phyloP scores from a whole-genome alignment of 1,139 yeast genomes.

The Protomyces inundatus region DNA sequence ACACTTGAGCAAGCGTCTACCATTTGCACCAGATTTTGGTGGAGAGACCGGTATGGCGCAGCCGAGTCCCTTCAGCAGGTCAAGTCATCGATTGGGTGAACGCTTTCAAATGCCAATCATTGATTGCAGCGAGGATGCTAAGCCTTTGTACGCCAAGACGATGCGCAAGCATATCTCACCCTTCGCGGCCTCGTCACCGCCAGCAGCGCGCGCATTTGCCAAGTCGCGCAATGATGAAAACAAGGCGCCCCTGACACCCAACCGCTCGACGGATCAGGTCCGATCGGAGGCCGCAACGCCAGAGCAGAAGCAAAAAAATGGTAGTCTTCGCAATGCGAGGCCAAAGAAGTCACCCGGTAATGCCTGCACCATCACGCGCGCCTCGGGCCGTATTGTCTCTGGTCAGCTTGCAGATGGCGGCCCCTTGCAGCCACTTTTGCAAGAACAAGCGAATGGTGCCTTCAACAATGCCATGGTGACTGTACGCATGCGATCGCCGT shows the following conservation, averaged over 20 bases:
- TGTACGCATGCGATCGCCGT: background rate
- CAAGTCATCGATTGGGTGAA: background rate
- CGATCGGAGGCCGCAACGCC: background rate
- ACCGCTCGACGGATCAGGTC: background rate
- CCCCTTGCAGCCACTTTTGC: background rate
- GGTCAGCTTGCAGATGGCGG: background rate
- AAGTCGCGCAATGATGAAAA: background rate
- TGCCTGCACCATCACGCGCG: background rate
- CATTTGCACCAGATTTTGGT: background rate
- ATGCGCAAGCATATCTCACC: background rate
- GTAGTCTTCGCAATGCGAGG: background rate
- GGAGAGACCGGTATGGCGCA: background rate
- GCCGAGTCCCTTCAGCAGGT: background rate
- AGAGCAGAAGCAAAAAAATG: background rate
- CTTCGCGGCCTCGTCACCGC: background rate
- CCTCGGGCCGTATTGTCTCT: background rate
- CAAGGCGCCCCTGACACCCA: background rate
- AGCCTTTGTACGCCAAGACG: background rate
- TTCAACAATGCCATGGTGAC: background rate
- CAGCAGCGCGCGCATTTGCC: background rate
- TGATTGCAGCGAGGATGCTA: background rate
- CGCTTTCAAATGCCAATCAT: background rate
- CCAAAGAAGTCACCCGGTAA: background rate
- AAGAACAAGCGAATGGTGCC: background rate
- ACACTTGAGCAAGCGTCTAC: background rate